These are phyloP conservation scores for Starmerella floris DNA, from an alignment of 805 yeast genomes.

Conservation along the genomic window DNA sequence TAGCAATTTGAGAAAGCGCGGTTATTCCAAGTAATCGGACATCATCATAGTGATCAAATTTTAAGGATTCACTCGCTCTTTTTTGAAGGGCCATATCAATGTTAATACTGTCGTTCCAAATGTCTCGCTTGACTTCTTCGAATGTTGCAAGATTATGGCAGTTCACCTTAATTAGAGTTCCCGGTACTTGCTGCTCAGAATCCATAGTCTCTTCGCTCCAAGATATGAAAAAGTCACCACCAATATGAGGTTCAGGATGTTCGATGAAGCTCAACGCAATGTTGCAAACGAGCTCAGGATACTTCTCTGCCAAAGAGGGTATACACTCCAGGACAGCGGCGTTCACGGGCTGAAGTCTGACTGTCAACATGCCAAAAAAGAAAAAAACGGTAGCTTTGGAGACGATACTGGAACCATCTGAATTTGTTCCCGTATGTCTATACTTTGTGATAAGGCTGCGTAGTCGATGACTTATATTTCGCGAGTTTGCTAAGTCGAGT, in stretches of 20 bases:
- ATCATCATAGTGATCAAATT: conserved; percentile 12
- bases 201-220: not conserved
- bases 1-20: conserved; percentile 45
- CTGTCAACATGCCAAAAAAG: conserved; percentile 57
- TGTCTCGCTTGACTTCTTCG: not conserved
- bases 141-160: not conserved
- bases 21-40: conserved; percentile 46
- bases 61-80: not conserved
- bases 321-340: conserved; percentile 53
- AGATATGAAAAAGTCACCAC: not conserved
- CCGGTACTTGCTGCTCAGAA: not conserved
- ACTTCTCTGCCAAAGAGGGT: conserved; percentile 31
- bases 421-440: conserved; percentile 18
- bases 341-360: conserved; percentile 78
- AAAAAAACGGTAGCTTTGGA: conserved; percentile 34
- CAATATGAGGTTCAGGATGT: not conserved
- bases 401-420: conserved; percentile 22
- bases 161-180: not conserved
- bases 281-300: not conserved
- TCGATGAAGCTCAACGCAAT: conserved; percentile 20
- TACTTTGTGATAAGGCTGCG: conserved; percentile 43
- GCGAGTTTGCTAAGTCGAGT: conserved; percentile 48
- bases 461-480: conserved; percentile 61
- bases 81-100: not conserved
- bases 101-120: not conserved